A percentile compares a stretch with the other conserved stretches of the same genome.
Evolutionary conservation across 805 yeast genomes (phyloP).

Genomic region (Wickerhamiella lipophila): DNA sequence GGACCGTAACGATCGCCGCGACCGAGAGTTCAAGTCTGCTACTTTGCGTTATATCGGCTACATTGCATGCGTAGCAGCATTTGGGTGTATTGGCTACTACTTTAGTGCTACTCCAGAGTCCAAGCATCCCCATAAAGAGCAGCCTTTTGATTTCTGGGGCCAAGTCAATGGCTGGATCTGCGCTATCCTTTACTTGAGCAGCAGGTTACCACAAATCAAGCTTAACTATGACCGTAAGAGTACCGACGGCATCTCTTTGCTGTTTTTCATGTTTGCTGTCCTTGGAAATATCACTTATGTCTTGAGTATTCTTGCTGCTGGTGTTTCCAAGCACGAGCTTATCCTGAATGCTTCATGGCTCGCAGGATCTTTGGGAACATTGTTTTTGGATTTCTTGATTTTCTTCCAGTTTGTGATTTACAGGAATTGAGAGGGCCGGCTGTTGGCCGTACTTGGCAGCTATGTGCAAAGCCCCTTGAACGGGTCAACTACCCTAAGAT

Average conservation of each 20-base stretch:
- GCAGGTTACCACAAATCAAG: conserved; percentile 83
- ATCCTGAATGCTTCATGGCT: conserved; percentile 85
- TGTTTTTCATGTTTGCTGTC: conserved; percentile 91
- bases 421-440: conserved; percentile 16
- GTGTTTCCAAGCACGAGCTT: conserved; percentile 54
- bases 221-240: conserved; percentile 77
- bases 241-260: conserved; percentile 87
- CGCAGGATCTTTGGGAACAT: conserved; percentile 81
- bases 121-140: conserved; percentile 32
- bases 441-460: too few relatives aligned
- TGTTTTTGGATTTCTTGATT: conserved; percentile 68
- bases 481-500: too few relatives aligned
- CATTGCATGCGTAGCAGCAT: conserved; percentile 52
- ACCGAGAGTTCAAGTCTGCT: background rate
- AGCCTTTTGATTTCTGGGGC: conserved; percentile 56
- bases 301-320: conserved; percentile 59
- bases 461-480: too few relatives aligned
- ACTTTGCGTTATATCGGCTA: conserved; percentile 32
- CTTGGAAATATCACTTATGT: conserved; percentile 88
- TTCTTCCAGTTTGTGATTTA: conserved; percentile 78
- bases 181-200: conserved; percentile 48
- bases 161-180: conserved; percentile 71
- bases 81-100: conserved; percentile 85
- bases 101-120: conserved; percentile 43
- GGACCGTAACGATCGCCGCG: conserved; percentile 16